Base-by-base conservation (phyloP, 305 asterid genomes). In the Salvia sclarea region DNA sequence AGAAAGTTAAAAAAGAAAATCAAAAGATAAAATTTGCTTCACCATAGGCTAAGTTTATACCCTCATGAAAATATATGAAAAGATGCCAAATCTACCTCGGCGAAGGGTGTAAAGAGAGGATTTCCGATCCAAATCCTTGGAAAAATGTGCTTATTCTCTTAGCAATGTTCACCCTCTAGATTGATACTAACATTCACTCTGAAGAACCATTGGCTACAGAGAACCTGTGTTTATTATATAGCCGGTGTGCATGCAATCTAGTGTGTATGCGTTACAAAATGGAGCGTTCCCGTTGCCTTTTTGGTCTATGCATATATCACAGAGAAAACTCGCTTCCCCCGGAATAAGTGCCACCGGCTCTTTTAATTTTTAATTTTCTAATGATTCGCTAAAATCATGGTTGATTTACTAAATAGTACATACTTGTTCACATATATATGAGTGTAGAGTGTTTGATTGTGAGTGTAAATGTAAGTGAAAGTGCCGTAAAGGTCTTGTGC, bases 191-290 rank as follows among this genome's bases (percentile, higher is more conserved):
- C 4, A 53, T 53, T 41, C 28, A 16, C 47, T 24, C 54, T 47
- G 20, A 48, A 16, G 55, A 57, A 58, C 45, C 30, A 63, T 53
- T 13, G 28, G 8, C 30, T 4, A 47, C 20, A 13, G 40, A 30
- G 14, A 52, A 18, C n/a, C 16, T 44, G 62, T 53, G 66, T 11
- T 68, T 20, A 12, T 69, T 47, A 55, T 55, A 68, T 44, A 69
- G 72, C 35, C 11, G 73, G 66, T 52, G 45, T 10, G 68, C 75
- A 69, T 62, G 49, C 63, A 56, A 55, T 58, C 31, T 25, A 62
- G 79, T 40, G 70, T 31, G 61, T 13, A 41, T 74, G 13, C 61
- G 52, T 63, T 75, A 43, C 79, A 62, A 69, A 68, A 54, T 68
- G 33, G 13, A 33, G 63, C 8, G 62, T 45, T 45, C 63, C 18